phyloP scores from a whole-genome alignment of 441 rosid species.

The Erodium chrysanthum region DNA sequence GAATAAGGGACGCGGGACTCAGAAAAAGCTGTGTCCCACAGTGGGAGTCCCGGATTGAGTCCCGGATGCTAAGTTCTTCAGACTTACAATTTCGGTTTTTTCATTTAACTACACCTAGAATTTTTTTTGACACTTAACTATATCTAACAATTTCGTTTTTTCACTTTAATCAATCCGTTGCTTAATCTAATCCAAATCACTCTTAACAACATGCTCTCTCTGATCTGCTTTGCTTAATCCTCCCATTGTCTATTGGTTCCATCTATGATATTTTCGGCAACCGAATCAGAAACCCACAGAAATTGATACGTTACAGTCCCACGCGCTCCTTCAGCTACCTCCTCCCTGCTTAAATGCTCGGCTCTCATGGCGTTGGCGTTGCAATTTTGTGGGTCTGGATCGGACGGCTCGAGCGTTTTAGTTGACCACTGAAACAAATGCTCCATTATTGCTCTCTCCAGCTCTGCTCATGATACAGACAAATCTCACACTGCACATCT shows the following conservation, averaged over 20 bases:
- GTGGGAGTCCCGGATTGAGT: no score
- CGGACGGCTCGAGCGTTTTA: not conserved
- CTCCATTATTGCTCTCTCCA: not conserved
- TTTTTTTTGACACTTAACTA: no score
- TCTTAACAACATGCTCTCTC: not conserved
- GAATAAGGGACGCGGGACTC: no score
- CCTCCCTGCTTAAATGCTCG: not conserved
- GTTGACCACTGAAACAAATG: not conserved
- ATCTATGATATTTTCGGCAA: not conserved
- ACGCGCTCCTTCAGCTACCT: not conserved
- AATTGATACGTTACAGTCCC: not conserved
- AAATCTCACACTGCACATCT: not conserved
- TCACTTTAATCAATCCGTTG: no score
- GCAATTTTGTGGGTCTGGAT: not conserved
- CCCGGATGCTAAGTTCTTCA: no score
- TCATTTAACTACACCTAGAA: no score
- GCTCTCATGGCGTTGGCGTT: not conserved
- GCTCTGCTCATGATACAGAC: not conserved
- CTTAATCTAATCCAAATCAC: no score
- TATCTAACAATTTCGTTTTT: no score
- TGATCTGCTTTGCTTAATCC: not conserved
- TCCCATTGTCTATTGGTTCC: conserved; percentile 1
- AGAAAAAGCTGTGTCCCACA: no score
- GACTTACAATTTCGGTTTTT: no score
- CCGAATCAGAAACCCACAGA: not conserved